Percentiles rank a stretch among this genome's conserved stretches.
phyloP scores from a whole-genome alignment of 2,329 filamentous ascomycete species.

The Pseudohalonectria lignicola region DNA sequence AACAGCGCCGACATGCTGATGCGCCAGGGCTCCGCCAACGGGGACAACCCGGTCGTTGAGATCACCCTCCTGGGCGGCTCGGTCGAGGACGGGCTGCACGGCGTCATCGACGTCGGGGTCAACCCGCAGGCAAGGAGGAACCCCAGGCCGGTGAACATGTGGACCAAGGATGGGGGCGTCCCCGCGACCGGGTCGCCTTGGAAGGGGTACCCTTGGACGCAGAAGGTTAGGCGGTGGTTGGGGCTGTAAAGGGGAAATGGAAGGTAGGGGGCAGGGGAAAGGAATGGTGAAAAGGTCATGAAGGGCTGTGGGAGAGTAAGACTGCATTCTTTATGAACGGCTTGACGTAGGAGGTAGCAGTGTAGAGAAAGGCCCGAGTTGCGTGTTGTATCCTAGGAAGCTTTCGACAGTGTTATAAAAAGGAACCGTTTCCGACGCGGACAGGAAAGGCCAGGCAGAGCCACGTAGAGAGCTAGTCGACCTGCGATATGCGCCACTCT shows the following conservation, averaged over 20 bases:
- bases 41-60: constrained; percentile 37
- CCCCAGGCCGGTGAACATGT: constrained; percentile 1
- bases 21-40: constrained; percentile 14
- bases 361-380: too few species aligned
- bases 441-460: too few species aligned
- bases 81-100: constrained; percentile 23
- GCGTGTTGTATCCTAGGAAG: too few species aligned
- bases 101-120: constrained; percentile 23
- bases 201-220: constrained; percentile 1
- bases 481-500: too few species aligned
- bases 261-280: too few species aligned
- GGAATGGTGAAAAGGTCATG: too few species aligned
- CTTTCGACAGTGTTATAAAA: too few species aligned
- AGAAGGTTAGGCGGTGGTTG: background rate
- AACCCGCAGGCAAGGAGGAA: background rate
- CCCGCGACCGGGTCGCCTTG: constrained; percentile 2
- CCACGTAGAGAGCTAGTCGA: too few species aligned
- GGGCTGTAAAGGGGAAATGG: background rate
- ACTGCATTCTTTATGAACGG: too few species aligned
- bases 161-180: background rate
- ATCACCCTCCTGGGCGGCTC: constrained; percentile 16
- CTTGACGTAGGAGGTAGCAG: too few species aligned
- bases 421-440: too few species aligned
- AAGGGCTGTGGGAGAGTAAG: too few species aligned
- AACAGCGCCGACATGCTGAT: constrained; percentile 17